phyloP scores from a whole-genome alignment of 352 stramenopile species.

The Saprolegnia diclina region DNA sequence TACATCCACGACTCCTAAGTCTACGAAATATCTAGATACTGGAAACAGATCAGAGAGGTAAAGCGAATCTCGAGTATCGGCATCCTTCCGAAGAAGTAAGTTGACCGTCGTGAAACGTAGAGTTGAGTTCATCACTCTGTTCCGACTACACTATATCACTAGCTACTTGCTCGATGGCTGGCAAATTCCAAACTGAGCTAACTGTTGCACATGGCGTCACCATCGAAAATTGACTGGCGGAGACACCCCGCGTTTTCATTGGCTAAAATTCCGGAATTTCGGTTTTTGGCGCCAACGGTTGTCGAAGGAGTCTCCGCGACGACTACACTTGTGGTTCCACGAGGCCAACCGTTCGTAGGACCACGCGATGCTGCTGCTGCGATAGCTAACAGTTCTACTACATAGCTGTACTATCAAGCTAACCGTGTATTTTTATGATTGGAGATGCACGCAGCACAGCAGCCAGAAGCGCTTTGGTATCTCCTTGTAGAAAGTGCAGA shows the following conservation, averaged over 20 bases:
- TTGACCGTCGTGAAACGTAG: constrained; percentile 89
- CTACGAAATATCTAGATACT: not conserved
- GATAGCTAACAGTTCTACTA: too few species aligned
- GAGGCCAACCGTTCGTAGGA: too few species aligned
- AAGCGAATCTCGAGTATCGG: constrained; percentile 67
- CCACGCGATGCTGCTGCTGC: too few species aligned
- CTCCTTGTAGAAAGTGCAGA: too few species aligned
- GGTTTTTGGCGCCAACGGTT: not conserved
- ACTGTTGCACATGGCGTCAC: not conserved
- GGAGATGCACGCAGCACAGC: too few species aligned
- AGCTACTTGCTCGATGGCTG: not conserved
- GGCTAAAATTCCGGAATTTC: not conserved
- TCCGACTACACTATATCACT: constrained; percentile 31
- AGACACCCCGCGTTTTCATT: not conserved
- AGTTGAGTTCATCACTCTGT: constrained; percentile 84
- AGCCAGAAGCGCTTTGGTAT: too few species aligned
- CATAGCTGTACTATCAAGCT: too few species aligned
- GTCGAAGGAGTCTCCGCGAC: not conserved
- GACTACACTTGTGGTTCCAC: too few species aligned
- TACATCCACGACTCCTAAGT: constrained; percentile 22
- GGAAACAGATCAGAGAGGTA: constrained; percentile 28
- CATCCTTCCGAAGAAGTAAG: constrained; percentile 64
- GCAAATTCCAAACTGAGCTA: constrained; percentile 19
- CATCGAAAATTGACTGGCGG: constrained; percentile 9
- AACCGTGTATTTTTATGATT: too few species aligned